phyloP scores from a whole-genome alignment of 192 early-diverging fungal genomes.

The Coemansia sp. region DNA sequence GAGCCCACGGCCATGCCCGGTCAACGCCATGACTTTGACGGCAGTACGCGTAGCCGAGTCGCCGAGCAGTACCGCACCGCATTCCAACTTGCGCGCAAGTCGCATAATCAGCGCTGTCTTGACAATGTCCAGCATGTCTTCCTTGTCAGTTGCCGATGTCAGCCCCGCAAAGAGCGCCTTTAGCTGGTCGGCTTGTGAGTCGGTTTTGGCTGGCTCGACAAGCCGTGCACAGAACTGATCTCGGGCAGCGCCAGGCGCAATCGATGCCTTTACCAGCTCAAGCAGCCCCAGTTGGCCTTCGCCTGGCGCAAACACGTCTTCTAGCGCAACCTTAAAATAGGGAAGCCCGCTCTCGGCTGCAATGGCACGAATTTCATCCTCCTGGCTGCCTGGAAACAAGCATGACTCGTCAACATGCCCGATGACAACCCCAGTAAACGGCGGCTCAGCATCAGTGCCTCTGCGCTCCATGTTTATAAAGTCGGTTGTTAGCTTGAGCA shows the following conservation, averaged over 20 bases:
- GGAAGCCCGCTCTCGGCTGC: slow-evolving; percentile 39
- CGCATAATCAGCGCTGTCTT: slow-evolving; percentile 59
- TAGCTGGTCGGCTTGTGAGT: slow-evolving; percentile 44
- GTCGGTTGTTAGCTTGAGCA: slow-evolving; percentile 64
- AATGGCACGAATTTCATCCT: slow-evolving; percentile 45
- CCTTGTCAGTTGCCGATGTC: slow-evolving; percentile 65
- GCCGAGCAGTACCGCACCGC: slow-evolving; percentile 64
- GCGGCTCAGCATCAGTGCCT: slow-evolving; percentile 59
- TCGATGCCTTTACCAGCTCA: slow-evolving; percentile 13
- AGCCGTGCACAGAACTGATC: slow-evolving; percentile 28
- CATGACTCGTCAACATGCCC: slow-evolving; percentile 80
- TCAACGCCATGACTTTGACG: slow-evolving; percentile 70
- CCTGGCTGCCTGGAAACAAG: slow-evolving; percentile 49
- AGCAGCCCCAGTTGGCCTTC: slow-evolving; percentile 17
- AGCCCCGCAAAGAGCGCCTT: slow-evolving; percentile 56
- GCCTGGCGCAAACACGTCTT: slow-evolving; percentile 60
- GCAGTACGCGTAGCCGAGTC: slow-evolving; percentile 81
- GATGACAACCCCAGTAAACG: slow-evolving; percentile 62
- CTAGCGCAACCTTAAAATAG: slow-evolving; percentile 57
- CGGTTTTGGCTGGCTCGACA: not conserved
- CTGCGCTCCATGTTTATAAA: slow-evolving; percentile 57
- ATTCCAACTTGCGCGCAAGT: slow-evolving; percentile 57
- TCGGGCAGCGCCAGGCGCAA: slow-evolving; percentile 12
- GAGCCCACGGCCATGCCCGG: slow-evolving; percentile 85
- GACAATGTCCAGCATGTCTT: slow-evolving; percentile 67